Evolutionary conservation across 1,139 yeast genomes (phyloP).

Genomic region (Geotrichum carabidarum): DNA sequence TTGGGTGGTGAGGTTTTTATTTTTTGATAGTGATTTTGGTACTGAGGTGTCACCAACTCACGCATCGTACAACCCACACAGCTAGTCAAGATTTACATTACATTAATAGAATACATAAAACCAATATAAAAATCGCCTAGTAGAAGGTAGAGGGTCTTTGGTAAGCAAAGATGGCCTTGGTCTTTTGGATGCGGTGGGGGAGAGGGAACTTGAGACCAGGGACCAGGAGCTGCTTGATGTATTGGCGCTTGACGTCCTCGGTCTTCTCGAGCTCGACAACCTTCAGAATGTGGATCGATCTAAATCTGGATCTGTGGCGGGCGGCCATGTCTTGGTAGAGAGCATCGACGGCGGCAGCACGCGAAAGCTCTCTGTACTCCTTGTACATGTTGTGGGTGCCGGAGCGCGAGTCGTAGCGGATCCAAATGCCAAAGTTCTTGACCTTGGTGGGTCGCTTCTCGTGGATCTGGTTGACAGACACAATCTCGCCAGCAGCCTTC

Average conservation of each 20-base stretch:
- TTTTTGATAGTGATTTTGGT: not conserved
- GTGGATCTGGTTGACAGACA: conserved; percentile 81
- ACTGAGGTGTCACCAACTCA: not conserved
- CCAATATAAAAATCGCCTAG: conserved; percentile 42
- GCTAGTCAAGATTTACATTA: conserved; percentile 16
- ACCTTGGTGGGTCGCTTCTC: conserved; percentile 99
- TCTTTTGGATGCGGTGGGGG: conserved; percentile 97
- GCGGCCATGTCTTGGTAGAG: conserved; percentile 99
- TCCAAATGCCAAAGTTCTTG: conserved; percentile 99
- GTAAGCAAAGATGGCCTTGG: conserved; percentile 81
- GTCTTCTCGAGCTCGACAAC: conserved; percentile 98
- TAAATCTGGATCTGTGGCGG: conserved; percentile 99
- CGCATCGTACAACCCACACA: not conserved
- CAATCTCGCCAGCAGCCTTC: conserved; percentile 99
- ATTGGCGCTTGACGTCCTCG: conserved; percentile 98
- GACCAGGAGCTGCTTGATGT: conserved; percentile 94
- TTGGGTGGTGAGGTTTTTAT: not conserved
- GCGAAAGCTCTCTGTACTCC: conserved; percentile 99
- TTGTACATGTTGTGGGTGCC: conserved; percentile 99
- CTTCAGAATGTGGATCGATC: conserved; percentile 92
- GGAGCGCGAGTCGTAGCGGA: conserved; percentile 99
- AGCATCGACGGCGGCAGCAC: conserved; percentile 98
- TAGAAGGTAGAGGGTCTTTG: conserved; percentile 96
- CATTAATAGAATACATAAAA: conserved; percentile 8
- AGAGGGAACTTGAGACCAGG: conserved; percentile 99